Evolutionary conservation across 257 asterid genomes (phyloP), one percentile per base, ranked within the genome.

Genomic region (Linaria vulgaris): DNA sequence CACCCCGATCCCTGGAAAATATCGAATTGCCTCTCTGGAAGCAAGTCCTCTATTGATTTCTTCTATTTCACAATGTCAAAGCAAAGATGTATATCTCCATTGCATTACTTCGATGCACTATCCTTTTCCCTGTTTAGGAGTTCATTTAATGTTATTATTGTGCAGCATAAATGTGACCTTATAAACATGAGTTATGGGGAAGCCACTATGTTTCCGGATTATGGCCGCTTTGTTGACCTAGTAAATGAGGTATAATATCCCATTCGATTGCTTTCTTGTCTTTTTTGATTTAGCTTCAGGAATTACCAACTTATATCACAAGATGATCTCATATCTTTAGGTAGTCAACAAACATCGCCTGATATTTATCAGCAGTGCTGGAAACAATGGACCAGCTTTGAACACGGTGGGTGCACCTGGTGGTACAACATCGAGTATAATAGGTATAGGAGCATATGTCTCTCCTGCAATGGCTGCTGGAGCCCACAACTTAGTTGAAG

Each of bases 391-490:
- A 59, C 99, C 99, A 10, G 99, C 94, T 62, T 84, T 92, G 85
- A 89, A 72, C 78, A 92, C 99, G 44, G 96, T 92, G 54, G 97
- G 99, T 72, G 91, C 99, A 62, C 99, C 99, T 12, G 99, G 99
- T 72, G 99, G 99, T 62, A 92, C 99, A 52, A 82, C 97, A 55
- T 89, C 97, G 41, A 89, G 99, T 78, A 87, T 92, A 56, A 89
- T 92, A 68, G 99, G 99, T 72, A 87, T 92, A 72, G 99, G 99
- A 55, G 99, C 99, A 52, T 92, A 92, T 78, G 94, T 92, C 53
- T 92, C 99, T 48, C 99, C 94, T 79, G 84, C 88, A 73, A 92
- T 92, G 99, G 99, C 99, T 79, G 94, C 88, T 13, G 97, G 97
- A 59, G 79, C 97, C 56, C 99, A 89, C 85, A 71, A 80, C 79